A percentile compares a stretch with the other conserved stretches of the same genome.
phyloP scores from a whole-genome alignment of 345 rosid genomes.

The Lepidium sativum region DNA sequence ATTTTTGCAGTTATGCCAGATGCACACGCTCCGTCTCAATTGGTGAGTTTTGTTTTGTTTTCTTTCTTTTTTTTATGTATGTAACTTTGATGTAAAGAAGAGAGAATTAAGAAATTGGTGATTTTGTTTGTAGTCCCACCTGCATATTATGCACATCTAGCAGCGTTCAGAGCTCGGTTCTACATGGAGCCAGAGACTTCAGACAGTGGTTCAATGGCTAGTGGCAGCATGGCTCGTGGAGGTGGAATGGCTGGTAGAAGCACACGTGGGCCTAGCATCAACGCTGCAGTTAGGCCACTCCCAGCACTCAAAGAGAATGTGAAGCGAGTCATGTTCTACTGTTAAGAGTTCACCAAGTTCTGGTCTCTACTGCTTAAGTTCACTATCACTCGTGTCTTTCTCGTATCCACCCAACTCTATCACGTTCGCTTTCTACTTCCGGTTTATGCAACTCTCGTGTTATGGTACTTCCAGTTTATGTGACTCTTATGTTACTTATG shows the following conservation, averaged over 20 bases:
- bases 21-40: slow-evolving; percentile 96
- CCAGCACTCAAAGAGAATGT: slow-evolving; percentile 94
- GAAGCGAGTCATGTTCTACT: slow-evolving; percentile 93
- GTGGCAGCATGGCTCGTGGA: slow-evolving; percentile 58
- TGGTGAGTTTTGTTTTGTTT: slow-evolving; percentile 38
- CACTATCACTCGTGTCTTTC: too few relatives aligned
- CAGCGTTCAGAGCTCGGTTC: slow-evolving; percentile 95
- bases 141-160: slow-evolving; percentile 95
- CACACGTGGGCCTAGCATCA: slow-evolving; percentile 53
- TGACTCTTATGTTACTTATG: too few relatives aligned
- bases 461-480: too few relatives aligned
- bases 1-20: slow-evolving; percentile 68
- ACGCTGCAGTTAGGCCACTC: slow-evolving; percentile 75
- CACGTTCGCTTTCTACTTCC: too few relatives aligned
- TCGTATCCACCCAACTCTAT: too few relatives aligned
- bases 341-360: slow-evolving; percentile 18
- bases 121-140: slow-evolving; percentile 64
- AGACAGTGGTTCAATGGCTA: slow-evolving; percentile 89
- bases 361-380: too few relatives aligned
- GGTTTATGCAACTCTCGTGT: too few relatives aligned
- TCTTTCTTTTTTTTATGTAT: background rate
- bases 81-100: background rate
- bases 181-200: slow-evolving; percentile 98
- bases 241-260: slow-evolving; percentile 49
- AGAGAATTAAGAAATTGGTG: background rate